Base-by-base conservation (phyloP, 148 eudicot species). In the Chenopodium berlandieri region DNA sequence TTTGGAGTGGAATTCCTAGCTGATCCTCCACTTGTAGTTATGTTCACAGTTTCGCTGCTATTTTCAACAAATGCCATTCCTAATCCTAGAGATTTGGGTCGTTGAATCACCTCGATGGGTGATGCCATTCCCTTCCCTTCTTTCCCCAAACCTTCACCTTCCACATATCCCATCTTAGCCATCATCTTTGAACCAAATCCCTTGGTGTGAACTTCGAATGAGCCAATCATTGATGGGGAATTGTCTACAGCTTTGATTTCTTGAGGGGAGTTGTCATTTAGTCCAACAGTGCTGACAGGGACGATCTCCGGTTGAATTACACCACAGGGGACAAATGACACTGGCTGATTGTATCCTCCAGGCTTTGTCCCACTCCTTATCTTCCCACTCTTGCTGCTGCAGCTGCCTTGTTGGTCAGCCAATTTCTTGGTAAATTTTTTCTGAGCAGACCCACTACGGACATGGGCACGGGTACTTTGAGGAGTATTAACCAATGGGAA, bases 141-240 rank as follows among this genome's bases (percentile, higher is more conserved):
- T 82, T 91, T 97, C 22, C 98, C 98, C 72, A 97, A 82, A 30
- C 98, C 99, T 25, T 82, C 83, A 1, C 99, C 99, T 77, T 92
- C 98, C 31, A 91, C 85, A 62, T 85, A 94, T 62, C 99, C 99
- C 99, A 97, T 97, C 83, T 92, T 97, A 54, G 99, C 98, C 98
- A 97, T 86, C 95, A 97, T 94, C 88, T 90, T 97, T 46, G 98
- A 97, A 23, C 99, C 99, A 74, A 97, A 94, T 40, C 99, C 99
- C 30, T 87, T 97, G 34, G 99, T 97, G 90, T 94, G 99, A 75
- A 91, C 83, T 86, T 97, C 99, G 65, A 97, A 97, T 76, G 97
- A 91, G 83, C 94, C 98, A 65, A 90, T 77, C 16, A 79, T 62
- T 22, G 88, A 73, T 20, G 91, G 78, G 46, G 77, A 12, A 70